phyloP scores from a whole-genome alignment of 768 basidiomycete genomes.

The Phaeotremella fagi region DNA sequence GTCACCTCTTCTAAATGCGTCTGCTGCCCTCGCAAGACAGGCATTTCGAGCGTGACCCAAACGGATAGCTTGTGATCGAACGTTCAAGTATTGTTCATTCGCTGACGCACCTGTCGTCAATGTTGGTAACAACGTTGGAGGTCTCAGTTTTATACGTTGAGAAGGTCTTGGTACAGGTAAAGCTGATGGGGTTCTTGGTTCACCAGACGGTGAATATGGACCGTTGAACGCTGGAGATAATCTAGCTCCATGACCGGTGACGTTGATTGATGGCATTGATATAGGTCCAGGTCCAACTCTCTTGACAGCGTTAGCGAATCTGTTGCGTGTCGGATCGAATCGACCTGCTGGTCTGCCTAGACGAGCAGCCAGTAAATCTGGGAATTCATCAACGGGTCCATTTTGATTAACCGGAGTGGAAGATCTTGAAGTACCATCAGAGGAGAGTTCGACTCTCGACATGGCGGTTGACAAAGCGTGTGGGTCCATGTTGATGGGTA shows the following conservation, averaged over 20 bases:
- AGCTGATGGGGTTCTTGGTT: conserved; percentile 7
- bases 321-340: conserved; percentile 78
- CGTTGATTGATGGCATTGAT: conserved; percentile 15
- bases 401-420: conserved; percentile 13
- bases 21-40: conserved; percentile 88
- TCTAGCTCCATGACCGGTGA: conserved; percentile 11
- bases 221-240: conserved; percentile 8
- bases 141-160: conserved; percentile 74
- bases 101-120: conserved; percentile 76
- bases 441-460: conserved; percentile 42
- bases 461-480: conserved; percentile 41
- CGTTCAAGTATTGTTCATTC: conserved; percentile 78
- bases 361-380: conserved; percentile 33
- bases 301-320: conserved; percentile 89
- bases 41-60: conserved; percentile 91
- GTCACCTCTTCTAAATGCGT: conserved; percentile 92
- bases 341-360: conserved; percentile 46
- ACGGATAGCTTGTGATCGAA: conserved; percentile 80
- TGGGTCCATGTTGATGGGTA: conserved; percentile 76
- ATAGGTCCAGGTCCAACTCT: conserved; percentile 50
- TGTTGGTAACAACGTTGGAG: conserved; percentile 79
- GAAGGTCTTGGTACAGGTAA: conserved; percentile 55
- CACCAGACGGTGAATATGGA: conserved; percentile 4
- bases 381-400: conserved; percentile 46
- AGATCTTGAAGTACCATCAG: conserved; percentile 37